Percentiles rank a stretch among this genome's conserved stretches.
phyloP scores from a whole-genome alignment of 2,329 filamentous ascomycete species.

The Beauveria medogensis region DNA sequence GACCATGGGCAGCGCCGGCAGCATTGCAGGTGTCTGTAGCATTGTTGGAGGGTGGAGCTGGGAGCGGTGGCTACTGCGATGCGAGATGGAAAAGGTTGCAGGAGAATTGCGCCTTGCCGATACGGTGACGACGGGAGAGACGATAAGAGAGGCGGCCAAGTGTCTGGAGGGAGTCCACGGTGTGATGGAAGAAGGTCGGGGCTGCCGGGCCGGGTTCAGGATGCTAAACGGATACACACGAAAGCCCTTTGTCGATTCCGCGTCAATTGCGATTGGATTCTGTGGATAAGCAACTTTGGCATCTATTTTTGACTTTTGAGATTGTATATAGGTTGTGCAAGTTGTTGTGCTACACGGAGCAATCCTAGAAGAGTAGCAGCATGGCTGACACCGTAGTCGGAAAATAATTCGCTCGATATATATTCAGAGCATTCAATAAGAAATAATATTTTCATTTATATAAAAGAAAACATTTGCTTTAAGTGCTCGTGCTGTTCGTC shows the following conservation, averaged over 20 bases:
- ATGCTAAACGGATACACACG: constrained; percentile 55
- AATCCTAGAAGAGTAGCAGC: not conserved
- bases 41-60: constrained; percentile 82
- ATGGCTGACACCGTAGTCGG: not conserved
- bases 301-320: not conserved
- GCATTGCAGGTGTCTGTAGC: constrained; percentile 68
- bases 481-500: not conserved
- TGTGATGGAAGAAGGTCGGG: constrained; percentile 56
- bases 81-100: constrained; percentile 72
- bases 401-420: not conserved
- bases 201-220: constrained; percentile 50
- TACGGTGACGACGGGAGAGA: constrained; percentile 41
- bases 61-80: constrained; percentile 91
- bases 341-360: not conserved
- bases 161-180: constrained; percentile 52
- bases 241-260: constrained; percentile 35
- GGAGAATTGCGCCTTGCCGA: constrained; percentile 54
- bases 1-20: constrained; percentile 58
- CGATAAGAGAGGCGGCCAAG: constrained; percentile 48
- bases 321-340: not conserved
- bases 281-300: not conserved
- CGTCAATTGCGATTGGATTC: constrained; percentile 8
- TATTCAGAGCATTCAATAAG: not conserved
- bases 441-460: not conserved
- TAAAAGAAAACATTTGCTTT: not conserved